Evolutionary conservation across 1,284 basidiomycete species (phyloP).

Genomic region (Neotropicomus parvogracilis): DNA sequence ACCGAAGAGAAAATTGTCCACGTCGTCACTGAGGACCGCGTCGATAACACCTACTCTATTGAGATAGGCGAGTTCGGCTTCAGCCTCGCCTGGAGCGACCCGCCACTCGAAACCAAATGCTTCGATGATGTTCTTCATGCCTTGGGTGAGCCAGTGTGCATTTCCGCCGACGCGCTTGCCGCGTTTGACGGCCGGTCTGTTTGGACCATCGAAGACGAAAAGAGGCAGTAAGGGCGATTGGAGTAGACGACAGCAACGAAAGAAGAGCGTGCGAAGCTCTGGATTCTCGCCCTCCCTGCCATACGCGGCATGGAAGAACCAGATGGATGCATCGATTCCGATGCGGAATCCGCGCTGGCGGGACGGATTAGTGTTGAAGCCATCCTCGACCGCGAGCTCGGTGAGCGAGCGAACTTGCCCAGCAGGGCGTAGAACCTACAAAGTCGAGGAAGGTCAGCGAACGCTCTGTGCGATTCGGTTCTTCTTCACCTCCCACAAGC

Average conservation of each 20-base stretch:
- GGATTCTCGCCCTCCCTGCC: constrained; percentile 77
- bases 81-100: constrained; percentile 91
- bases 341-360: constrained; percentile 63
- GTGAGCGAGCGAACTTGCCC: constrained; percentile 62
- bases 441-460: background rate
- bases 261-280: constrained; percentile 71
- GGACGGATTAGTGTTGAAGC: constrained; percentile 60
- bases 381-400: constrained; percentile 64
- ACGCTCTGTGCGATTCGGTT: too few species aligned
- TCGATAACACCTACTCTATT: constrained; percentile 82
- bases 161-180: constrained; percentile 66
- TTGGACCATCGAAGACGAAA: constrained; percentile 93
- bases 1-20: constrained; percentile 90
- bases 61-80: constrained; percentile 91
- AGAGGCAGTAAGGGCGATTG: constrained; percentile 79
- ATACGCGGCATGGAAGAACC: constrained; percentile 77
- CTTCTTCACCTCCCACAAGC: constrained; percentile 40
- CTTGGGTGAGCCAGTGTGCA: constrained; percentile 57
- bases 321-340: constrained; percentile 78
- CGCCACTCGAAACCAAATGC: constrained; percentile 88
- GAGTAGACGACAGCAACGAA: constrained; percentile 71
- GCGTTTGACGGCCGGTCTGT: constrained; percentile 79
- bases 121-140: constrained; percentile 80
- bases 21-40: constrained; percentile 89
- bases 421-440: constrained; percentile 61